Conservation (phyloP, 345 rosid species). For the Populus simonii region DNA sequence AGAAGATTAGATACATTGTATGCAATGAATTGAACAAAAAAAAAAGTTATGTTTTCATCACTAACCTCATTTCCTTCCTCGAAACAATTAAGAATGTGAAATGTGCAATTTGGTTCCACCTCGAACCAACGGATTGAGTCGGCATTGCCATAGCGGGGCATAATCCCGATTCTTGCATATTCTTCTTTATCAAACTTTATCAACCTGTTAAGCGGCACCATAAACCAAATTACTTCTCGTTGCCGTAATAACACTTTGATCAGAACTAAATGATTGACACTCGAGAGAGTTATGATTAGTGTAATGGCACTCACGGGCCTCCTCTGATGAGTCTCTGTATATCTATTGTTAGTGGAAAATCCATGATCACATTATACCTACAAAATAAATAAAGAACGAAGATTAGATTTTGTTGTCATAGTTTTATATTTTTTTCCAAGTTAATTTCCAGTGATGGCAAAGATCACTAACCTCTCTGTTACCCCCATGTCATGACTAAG, state of each 20-base stretch:
- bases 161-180: conserved; percentile 41
- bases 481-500: conserved; percentile 41
- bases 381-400: background rate
- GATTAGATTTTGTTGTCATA: background rate
- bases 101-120: conserved; percentile 33
- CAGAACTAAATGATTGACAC: background rate
- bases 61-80: conserved; percentile 47
- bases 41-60: too few relatives aligned
- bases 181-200: conserved; percentile 30
- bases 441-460: background rate
- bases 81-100: conserved; percentile 46
- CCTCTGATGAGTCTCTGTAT: conserved; percentile 36
- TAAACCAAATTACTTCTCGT: background rate
- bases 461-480: conserved; percentile 25
- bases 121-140: conserved; percentile 42
- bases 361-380: conserved; percentile 49
- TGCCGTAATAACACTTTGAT: background rate
- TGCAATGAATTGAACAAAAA: background rate
- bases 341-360: conserved; percentile 38
- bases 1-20: background rate
- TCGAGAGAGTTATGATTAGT: background rate
- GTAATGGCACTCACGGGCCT: conserved; percentile 45
- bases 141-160: conserved; percentile 50
- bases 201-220: conserved; percentile 21
- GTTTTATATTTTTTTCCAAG: background rate